Evolutionary conservation across 2,329 filamentous ascomycete species (phyloP), one percentile per base, ranked within the genome.

Genomic region (Dothistroma pini): DNA sequence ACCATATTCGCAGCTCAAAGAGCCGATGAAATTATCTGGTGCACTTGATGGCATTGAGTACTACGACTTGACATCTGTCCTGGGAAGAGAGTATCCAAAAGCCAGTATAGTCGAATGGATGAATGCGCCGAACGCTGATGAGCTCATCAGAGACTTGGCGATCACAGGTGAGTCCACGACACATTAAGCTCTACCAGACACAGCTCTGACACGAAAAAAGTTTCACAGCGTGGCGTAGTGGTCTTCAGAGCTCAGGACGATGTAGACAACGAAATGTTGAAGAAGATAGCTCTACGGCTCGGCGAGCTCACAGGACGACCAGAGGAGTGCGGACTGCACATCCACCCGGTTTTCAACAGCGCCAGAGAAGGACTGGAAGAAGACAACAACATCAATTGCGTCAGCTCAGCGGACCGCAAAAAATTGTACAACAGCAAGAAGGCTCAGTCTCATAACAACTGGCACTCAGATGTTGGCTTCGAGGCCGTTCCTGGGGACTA

Each of bases 221-320:
- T 90, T 65, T 89, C 87, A 0, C 82, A 85, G 62, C 83, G 87
- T 0, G 87, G 87, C 12, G 87, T 90, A 3, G 86, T 89, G 32
- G 89, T 90, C 76, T 88, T 90, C 75, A 83, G 86, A 14, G 54
- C 56, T 25, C 64, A 66, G 53, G 57, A 63, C 80, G 77, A 81
- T 70, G 82, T 89, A 41, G 81, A 80, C 64, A 82, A 87, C 69
- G 84, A 85, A 1, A 79, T 87, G 19, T 81, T 84, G 68, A 90
- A 90, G 75, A 77, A 86, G 57, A 78, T 90, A 0, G 83, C 84
- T 35, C 78, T 85, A 16, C 79, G 80, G 0, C 78, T 89, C 1
- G 86, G 87, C 9, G 76, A 84, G 66, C 76, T 88, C 10, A 79
- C 81, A 0, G 85, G 85, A 44, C 84, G 83, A 61, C 86, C 87